These are phyloP conservation scores for Hydrangea macrophylla DNA, from an alignment of 148 eudicot species.

Conservation along the genomic window DNA sequence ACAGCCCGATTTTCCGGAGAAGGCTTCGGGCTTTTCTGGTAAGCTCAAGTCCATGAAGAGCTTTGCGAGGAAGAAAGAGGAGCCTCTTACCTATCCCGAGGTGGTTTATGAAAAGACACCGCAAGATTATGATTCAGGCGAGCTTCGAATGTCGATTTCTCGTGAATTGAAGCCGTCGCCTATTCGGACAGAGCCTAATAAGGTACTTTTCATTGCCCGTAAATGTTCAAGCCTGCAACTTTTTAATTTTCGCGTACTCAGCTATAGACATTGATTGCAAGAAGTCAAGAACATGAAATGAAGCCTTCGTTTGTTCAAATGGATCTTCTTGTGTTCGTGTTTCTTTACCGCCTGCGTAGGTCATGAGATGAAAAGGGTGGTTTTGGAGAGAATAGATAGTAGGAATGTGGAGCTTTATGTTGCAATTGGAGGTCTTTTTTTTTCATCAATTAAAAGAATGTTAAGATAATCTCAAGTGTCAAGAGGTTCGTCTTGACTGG, in stretches of 20 bases:
- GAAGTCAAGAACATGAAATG: neutral
- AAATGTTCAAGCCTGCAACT: neutral
- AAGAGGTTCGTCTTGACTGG: neutral
- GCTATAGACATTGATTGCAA: neutral
- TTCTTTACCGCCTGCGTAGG: conserved; percentile 1
- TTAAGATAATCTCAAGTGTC: neutral
- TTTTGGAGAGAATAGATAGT: neutral
- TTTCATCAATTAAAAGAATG: neutral
- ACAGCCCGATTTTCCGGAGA: conserved; percentile 7
- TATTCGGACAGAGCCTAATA: conserved; percentile 28
- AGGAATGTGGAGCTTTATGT: neutral
- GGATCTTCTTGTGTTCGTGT: neutral
- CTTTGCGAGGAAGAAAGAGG: conserved; percentile 35
- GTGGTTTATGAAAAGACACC: conserved; percentile 28
- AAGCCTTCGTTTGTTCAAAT: neutral
- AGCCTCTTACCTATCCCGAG: conserved; percentile 23
- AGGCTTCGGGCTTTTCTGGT: conserved; percentile 35
- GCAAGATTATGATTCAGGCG: conserved; percentile 50
- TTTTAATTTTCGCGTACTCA: neutral
- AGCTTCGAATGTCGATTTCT: conserved; percentile 48
- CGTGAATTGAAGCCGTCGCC: conserved; percentile 48
- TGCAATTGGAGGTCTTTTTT: conserved; percentile 1
- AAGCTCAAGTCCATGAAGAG: conserved; percentile 47
- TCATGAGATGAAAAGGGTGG: conserved; percentile 3
- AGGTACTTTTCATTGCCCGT: conserved; percentile 38